Conservation (phyloP, 2,329 filamentous ascomycete species). For the Ophiosphaerella herpotricha region DNA sequence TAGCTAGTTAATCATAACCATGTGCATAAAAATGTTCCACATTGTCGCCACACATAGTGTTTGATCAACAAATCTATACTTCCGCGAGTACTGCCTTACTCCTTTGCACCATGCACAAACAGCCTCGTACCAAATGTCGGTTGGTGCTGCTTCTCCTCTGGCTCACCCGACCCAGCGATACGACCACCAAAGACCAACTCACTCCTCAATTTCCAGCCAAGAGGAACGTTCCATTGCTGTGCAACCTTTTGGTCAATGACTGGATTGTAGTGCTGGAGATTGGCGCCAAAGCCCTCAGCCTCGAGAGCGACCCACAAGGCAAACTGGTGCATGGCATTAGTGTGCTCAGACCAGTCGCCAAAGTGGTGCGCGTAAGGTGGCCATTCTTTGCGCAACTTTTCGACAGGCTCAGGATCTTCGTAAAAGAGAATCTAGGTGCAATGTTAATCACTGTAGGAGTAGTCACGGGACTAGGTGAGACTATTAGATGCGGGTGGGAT, state of each 20-base stretch:
- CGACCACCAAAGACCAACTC: conserved; percentile 81
- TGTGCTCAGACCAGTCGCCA: conserved; percentile 75
- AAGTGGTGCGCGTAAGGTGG: conserved; percentile 79
- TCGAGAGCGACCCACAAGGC: conserved; percentile 81
- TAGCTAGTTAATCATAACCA: too few species aligned
- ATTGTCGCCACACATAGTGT: too few species aligned
- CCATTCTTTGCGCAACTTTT: conserved; percentile 70
- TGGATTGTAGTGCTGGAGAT: conserved; percentile 93
- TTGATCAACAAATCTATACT: too few species aligned
- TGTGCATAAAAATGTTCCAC: too few species aligned
- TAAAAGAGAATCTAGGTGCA: conserved; percentile 74
- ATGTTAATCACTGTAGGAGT: conserved; percentile 9
- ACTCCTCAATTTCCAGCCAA: conserved; percentile 75
- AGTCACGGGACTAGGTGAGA: too few species aligned
- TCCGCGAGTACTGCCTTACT: conserved; percentile 13
- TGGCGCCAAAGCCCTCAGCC: conserved; percentile 81
- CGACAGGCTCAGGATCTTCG: conserved; percentile 72
- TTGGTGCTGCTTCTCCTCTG: conserved; percentile 67
- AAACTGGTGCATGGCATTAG: conserved; percentile 81
- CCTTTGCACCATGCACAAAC: conserved; percentile 46
- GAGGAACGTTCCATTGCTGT: conserved; percentile 70
- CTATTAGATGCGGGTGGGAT: background rate
- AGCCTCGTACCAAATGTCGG: conserved; percentile 67
- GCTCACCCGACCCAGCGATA: conserved; percentile 48
- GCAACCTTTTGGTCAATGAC: conserved; percentile 75